Percentiles rank a stretch among this genome's conserved stretches.
Evolutionary conservation across 176 grass and related monocot species (phyloP).

Genomic region (Miscanthus lutarioriparius): DNA sequence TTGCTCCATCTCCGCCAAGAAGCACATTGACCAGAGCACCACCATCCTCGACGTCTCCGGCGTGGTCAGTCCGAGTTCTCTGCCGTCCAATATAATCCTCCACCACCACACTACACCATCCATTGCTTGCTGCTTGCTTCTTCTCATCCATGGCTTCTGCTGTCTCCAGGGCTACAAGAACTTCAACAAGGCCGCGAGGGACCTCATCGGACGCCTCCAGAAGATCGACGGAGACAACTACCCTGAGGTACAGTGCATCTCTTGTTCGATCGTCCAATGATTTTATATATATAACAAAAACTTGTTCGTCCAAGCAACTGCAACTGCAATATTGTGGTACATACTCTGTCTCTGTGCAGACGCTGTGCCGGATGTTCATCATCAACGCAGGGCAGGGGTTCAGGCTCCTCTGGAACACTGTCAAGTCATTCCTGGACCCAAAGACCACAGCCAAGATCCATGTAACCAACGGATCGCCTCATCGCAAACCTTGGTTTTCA

Average conservation of each 20-base stretch:
- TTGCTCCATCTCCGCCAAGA: constrained; percentile 79
- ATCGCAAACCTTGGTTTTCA: not conserved
- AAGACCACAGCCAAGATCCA: constrained; percentile 97
- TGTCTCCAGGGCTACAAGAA: constrained; percentile 69
- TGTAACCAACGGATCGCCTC: constrained; percentile 36
- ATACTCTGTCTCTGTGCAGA: too few species aligned
- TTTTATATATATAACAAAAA: too few species aligned
- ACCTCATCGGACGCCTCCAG: constrained; percentile 81
- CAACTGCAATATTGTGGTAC: not conserved
- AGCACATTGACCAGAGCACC: constrained; percentile 93
- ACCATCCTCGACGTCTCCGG: constrained; percentile 97
- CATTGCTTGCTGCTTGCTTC: not conserved
- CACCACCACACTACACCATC: too few species aligned
- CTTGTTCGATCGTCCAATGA: too few species aligned
- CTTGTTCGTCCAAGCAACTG: not conserved
- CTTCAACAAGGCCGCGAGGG: constrained; percentile 91
- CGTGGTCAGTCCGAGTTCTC: too few species aligned
- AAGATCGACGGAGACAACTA: constrained; percentile 94
- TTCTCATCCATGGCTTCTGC: not conserved
- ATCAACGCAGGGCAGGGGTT: constrained; percentile 94
- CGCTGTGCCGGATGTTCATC: constrained; percentile 97
- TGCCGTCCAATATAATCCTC: too few species aligned
- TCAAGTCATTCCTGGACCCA: constrained; percentile 96
- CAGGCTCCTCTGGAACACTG: constrained; percentile 92
- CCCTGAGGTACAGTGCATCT: too few species aligned